Percentiles rank a stretch among this genome's conserved stretches.
These are phyloP conservation scores for Sporothrix inflata DNA, from an alignment of 2,329 filamentous ascomycete species.

Conservation along the genomic window DNA sequence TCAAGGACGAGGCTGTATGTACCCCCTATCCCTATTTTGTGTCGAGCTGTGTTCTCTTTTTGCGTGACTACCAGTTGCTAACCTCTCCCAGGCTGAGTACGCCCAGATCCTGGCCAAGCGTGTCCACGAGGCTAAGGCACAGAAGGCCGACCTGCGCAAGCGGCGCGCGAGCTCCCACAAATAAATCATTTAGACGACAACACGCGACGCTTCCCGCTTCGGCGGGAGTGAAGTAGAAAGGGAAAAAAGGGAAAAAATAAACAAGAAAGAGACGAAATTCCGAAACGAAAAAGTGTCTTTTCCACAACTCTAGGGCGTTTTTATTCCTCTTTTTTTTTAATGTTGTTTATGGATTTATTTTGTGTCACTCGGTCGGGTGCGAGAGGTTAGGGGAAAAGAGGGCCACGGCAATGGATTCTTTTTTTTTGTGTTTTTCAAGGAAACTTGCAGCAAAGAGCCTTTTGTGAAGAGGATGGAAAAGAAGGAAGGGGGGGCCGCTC, in stretches of 20 bases:
- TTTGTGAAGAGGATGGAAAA: conserved; percentile 53
- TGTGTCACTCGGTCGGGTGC: conserved; percentile 12
- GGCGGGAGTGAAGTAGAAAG: conserved; percentile 1
- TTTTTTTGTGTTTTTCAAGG: conserved; percentile 24
- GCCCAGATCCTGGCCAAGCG: conserved; percentile 95
- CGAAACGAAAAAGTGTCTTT: conserved; percentile 10
- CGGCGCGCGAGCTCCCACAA: conserved; percentile 94
- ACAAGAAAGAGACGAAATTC: conserved; percentile 3
- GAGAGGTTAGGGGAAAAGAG: not conserved
- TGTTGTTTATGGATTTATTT: conserved; percentile 22
- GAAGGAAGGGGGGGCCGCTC: conserved; percentile 39
- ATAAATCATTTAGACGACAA: conserved; percentile 50
- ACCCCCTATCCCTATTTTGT: conserved; percentile 16
- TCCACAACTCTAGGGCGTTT: conserved; percentile 13
- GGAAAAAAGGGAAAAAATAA: conserved; percentile 3
- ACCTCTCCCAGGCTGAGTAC: conserved; percentile 83
- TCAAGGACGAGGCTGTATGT: conserved; percentile 98
- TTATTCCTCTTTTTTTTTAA: conserved; percentile 21
- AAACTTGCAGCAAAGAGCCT: conserved; percentile 58
- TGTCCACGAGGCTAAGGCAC: conserved; percentile 92
- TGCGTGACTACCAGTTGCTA: not conserved
- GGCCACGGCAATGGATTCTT: conserved; percentile 23
- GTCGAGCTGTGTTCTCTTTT: not conserved
- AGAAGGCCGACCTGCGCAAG: conserved; percentile 94
- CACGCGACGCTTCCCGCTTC: conserved; percentile 14